A percentile compares a stretch with the other conserved stretches of the same genome.
Evolutionary conservation across 1,139 yeast species (phyloP).

Genomic region (Hemisphaericaspora subhashii): DNA sequence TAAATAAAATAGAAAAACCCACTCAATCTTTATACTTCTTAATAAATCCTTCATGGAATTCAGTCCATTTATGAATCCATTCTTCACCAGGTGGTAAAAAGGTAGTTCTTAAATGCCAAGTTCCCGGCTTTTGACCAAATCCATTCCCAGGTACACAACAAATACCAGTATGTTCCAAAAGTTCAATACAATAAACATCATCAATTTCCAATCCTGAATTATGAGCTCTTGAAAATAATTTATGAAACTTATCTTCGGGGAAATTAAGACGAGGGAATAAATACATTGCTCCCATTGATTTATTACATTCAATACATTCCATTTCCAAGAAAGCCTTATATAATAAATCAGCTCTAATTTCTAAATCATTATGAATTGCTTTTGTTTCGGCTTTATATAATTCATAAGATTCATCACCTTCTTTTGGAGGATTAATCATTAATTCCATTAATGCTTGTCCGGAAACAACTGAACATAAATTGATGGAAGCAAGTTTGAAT

Average conservation of each 20-base stretch:
- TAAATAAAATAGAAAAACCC: no score
- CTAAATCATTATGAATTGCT: slow-evolving; percentile 61
- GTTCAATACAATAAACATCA: slow-evolving; percentile 81
- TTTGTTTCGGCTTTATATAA: slow-evolving; percentile 61
- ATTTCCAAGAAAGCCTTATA: slow-evolving; percentile 69
- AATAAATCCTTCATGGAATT: slow-evolving; percentile 75
- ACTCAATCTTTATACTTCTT: slow-evolving; percentile 39
- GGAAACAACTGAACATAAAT: slow-evolving; percentile 88
- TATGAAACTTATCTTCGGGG: slow-evolving; percentile 44
- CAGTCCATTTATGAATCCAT: slow-evolving; percentile 76
- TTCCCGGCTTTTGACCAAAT: slow-evolving; percentile 87
- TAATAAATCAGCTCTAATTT: slow-evolving; percentile 60
- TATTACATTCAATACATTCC: slow-evolving; percentile 82
- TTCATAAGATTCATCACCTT: slow-evolving; percentile 75
- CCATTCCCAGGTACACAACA: slow-evolving; percentile 98
- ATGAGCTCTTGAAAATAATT: slow-evolving; percentile 62
- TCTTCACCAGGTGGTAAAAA: slow-evolving; percentile 93
- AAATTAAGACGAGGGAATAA: slow-evolving; percentile 79
- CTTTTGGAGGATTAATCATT: slow-evolving; percentile 87
- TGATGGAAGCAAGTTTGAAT: slow-evolving; percentile 83
- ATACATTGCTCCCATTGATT: slow-evolving; percentile 97
- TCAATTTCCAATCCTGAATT: slow-evolving; percentile 63
- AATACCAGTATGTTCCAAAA: slow-evolving; percentile 88
- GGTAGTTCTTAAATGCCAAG: slow-evolving; percentile 92
- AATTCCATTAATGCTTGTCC: slow-evolving; percentile 92